These are phyloP conservation scores for Leccinum boreale DNA, from an alignment of 768 basidiomycete genomes.

Conservation along the genomic window DNA sequence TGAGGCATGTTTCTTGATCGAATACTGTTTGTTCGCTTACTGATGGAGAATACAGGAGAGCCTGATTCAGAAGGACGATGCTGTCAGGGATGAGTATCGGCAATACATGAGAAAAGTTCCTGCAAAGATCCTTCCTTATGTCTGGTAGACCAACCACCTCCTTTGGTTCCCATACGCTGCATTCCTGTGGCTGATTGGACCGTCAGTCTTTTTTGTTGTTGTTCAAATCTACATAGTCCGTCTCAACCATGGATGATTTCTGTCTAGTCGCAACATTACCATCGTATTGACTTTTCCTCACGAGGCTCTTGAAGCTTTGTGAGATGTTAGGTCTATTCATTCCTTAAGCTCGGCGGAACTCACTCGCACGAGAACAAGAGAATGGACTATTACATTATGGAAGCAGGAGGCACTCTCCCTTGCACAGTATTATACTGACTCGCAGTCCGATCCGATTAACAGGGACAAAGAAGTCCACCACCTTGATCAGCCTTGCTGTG, in stretches of 20 bases:
- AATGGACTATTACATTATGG: not conserved
- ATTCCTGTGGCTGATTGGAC: not conserved
- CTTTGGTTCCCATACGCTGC: not conserved
- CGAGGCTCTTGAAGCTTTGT: not conserved
- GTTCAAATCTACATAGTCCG: not conserved
- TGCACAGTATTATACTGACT: not conserved
- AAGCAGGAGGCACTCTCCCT: not conserved
- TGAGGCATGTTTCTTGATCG: conserved; percentile 18
- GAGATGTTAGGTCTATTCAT: not conserved
- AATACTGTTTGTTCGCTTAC: not conserved
- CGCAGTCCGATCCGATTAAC: not conserved
- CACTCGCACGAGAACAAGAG: not conserved
- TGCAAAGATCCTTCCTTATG: conserved; percentile 24
- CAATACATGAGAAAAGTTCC: conserved; percentile 27
- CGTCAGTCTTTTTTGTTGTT: not conserved
- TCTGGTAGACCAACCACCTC: conserved; percentile 16
- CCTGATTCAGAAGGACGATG: conserved; percentile 23
- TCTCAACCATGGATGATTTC: not conserved
- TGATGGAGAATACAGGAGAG: conserved; percentile 18
- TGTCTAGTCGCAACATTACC: not conserved
- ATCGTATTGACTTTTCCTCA: not conserved
- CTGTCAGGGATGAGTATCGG: conserved; percentile 23
- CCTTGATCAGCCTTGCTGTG: not conserved
- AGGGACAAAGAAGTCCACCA: not conserved
- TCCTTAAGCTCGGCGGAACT: not conserved